Percentiles rank a stretch among this genome's conserved stretches.
These are phyloP conservation scores for Funneliformis caledonium DNA, from an alignment of 371 early-diverging fungal species.

Conservation along the genomic window DNA sequence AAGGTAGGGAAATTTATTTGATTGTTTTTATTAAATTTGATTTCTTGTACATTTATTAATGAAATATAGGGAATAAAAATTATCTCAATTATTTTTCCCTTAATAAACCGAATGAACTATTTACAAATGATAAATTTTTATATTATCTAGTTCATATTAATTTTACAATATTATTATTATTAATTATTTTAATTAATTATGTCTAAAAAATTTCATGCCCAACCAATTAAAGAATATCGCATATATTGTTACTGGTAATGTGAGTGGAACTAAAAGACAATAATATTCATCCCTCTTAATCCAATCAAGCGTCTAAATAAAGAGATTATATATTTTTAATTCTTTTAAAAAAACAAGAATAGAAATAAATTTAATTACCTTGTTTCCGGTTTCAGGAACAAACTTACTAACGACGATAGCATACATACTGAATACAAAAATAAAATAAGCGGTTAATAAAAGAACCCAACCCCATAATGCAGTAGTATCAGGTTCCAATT, in stretches of 20 bases:
- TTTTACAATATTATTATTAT: background rate
- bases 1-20: background rate
- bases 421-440: conserved; percentile 69
- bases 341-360: background rate
- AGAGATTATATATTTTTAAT: background rate
- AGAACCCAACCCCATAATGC: conserved; percentile 73
- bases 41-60: too few species aligned
- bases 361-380: conserved; percentile 46
- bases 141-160: background rate
- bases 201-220: conserved; percentile 93
- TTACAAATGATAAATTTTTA: too few species aligned
- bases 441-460: conserved; percentile 60
- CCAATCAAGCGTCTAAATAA: conserved; percentile 63
- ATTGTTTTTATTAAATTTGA: too few species aligned
- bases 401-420: conserved; percentile 73
- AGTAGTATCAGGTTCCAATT: conserved; percentile 67
- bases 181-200: conserved; percentile 57
- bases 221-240: conserved; percentile 94
- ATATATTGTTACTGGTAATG: conserved; percentile 76
- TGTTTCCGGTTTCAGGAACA: conserved; percentile 70
- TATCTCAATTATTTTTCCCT: background rate
- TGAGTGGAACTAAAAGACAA: conserved; percentile 80
- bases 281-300: conserved; percentile 86
- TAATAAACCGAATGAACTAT: too few species aligned
- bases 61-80: background rate